Evolutionary conservation across 805 yeast genomes (phyloP).

Genomic region (Lipomyces orientalis): DNA sequence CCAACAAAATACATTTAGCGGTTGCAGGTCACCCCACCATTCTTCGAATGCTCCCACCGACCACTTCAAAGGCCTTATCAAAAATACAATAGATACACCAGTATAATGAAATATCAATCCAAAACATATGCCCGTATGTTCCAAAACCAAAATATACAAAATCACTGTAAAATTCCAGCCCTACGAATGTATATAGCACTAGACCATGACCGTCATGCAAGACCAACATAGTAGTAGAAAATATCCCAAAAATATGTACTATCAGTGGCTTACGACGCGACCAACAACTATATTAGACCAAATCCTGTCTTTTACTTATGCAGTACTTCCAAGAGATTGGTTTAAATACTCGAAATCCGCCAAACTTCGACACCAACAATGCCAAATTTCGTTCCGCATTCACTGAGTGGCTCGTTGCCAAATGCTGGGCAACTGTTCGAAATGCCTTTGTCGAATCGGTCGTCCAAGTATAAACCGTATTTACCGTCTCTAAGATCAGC

Average conservation of each 20-base stretch:
- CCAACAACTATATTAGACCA: background rate
- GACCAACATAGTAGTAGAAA: background rate
- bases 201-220: background rate
- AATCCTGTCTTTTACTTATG: background rate
- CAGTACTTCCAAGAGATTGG: background rate
- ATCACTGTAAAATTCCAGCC: background rate
- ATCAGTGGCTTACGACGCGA: background rate
- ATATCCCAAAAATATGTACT: background rate
- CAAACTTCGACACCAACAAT: slow-evolving; percentile 84
- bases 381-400: slow-evolving; percentile 65
- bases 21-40: background rate
- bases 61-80: background rate
- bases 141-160: background rate
- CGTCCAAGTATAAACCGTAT: slow-evolving; percentile 89
- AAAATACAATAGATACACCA: background rate
- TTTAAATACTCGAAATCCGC: slow-evolving; percentile 55
- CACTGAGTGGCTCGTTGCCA: slow-evolving; percentile 82
- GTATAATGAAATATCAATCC: background rate
- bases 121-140: background rate
- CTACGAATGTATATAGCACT: background rate
- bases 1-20: background rate
- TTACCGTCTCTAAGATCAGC: slow-evolving; percentile 61
- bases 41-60: background rate
- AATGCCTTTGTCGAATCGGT: slow-evolving; percentile 74
- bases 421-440: slow-evolving; percentile 80